Percentiles rank a stretch among this genome's conserved stretches.
These are phyloP conservation scores for Cladosporium sp. DNA, from an alignment of 2,329 filamentous ascomycete genomes.

Conservation along the genomic window DNA sequence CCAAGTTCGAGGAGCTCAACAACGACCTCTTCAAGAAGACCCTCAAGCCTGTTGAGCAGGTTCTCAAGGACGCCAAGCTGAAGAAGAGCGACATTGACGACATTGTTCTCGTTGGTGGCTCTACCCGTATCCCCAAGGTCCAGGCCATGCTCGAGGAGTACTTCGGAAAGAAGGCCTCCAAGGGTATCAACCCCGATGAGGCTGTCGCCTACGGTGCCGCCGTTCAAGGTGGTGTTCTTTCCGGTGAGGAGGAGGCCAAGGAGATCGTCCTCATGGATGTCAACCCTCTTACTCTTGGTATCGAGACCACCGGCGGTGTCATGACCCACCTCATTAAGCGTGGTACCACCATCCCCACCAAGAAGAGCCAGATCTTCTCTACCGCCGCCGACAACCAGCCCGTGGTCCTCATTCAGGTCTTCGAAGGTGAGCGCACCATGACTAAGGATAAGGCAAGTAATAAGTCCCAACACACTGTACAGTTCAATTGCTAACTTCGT, in stretches of 20 bases:
- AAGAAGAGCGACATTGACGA: conserved; percentile 94
- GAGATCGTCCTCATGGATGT: conserved; percentile 85
- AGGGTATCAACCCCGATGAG: conserved; percentile 99
- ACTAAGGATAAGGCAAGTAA: conserved; percentile 25
- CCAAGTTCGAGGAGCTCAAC: conserved; percentile 99
- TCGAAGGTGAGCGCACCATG: conserved; percentile 80
- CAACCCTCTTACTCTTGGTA: conserved; percentile 93
- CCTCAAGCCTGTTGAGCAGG: conserved; percentile 96
- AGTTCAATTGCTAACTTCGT: neutral
- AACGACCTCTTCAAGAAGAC: conserved; percentile 99
- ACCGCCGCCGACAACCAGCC: conserved; percentile 98
- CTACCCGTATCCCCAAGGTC: conserved; percentile 98
- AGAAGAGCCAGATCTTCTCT: conserved; percentile 98
- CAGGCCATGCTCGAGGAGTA: conserved; percentile 91
- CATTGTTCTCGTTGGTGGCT: conserved; percentile 96
- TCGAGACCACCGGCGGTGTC: conserved; percentile 95
- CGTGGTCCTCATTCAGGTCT: conserved; percentile 98
- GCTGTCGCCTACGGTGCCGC: conserved; percentile 97
- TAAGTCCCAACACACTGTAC: neutral
- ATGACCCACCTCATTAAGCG: conserved; percentile 98
- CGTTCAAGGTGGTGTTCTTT: conserved; percentile 92
- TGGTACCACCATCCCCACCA: conserved; percentile 97
- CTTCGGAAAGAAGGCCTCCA: conserved; percentile 97
- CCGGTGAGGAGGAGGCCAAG: conserved; percentile 65
- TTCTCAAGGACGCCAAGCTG: conserved; percentile 95